Evolutionary conservation across 495 filamentous ascomycete genomes (phyloP), one percentile per base, ranked within the genome.

Genomic region (Hyaloscypha hepaticicola): DNA sequence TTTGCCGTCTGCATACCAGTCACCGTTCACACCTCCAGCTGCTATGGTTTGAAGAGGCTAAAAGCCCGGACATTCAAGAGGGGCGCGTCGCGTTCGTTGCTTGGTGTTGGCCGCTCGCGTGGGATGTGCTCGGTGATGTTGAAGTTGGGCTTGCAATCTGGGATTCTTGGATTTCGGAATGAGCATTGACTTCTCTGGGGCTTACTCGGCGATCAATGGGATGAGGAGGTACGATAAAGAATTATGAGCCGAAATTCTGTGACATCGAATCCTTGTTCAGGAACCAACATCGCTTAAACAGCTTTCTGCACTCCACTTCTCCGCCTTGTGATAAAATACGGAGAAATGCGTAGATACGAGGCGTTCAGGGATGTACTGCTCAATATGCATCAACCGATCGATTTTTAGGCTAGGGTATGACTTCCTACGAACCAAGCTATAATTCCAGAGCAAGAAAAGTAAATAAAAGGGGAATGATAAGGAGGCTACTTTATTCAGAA

Each of bases 1-100:
- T 87, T 92, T 66, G 80, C 78, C 72, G 81, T 73, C 79, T 83
- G 82, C 82, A 85, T 85, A 71, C 74, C 77, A 70, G 66, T 67
- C 66, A 66, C 69, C 65, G 56, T 60, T 69, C 60, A 33, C 68
- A 48, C 65, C 70, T 66, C 68, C 70, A 60, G 29, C 66, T 67
- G 25, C 64, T 62, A 33, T 65, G 34, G 33, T 67, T 62, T 55
- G 41, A 57, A 63, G 56, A 59, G 58, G 61, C 61, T 65, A 29
- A 55, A 28, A 51, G 64, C 60, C 64, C 60, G 33, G 49, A 69
- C 70, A 72, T 72, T 60, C 70, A 72, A 69, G 69, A 68, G 38
- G 27, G 25, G 41, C 61, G 66, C 62, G 66, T 61, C 58, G 61
- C 59, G 59, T 53, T 63, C 22, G 61, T 55, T 27, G 2, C 31